Evolutionary conservation across 2,329 filamentous ascomycete genomes (phyloP).

Genomic region (Pestalotiopsis fici): DNA sequence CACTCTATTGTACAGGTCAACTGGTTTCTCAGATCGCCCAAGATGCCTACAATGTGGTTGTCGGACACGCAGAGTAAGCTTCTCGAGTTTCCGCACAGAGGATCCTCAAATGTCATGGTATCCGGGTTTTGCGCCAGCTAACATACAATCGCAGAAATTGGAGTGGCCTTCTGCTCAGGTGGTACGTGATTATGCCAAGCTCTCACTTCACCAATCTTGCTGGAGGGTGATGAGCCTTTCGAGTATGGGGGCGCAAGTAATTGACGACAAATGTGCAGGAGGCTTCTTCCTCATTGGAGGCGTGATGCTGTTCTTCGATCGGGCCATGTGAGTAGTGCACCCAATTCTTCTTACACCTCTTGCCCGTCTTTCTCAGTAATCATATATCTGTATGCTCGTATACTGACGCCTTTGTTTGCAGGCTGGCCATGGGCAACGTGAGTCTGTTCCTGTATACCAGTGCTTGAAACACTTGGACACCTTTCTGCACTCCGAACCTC

Average conservation of each 20-base stretch:
- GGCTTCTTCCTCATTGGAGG: constrained; percentile 94
- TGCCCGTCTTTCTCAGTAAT: not conserved
- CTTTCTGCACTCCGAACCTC: not conserved
- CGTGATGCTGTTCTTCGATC: constrained; percentile 96
- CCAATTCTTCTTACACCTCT: constrained; percentile 8
- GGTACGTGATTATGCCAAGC: constrained; percentile 61
- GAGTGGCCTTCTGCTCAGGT: constrained; percentile 95
- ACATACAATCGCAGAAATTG: constrained; percentile 71
- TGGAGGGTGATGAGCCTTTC: no score
- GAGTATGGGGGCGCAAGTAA: not conserved
- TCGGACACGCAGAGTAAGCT: constrained; percentile 89
- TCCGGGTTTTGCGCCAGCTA: constrained; percentile 29
- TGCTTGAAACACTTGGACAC: constrained; percentile 6
- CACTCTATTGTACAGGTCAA: not conserved
- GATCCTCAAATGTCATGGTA: not conserved
- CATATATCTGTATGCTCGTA: not conserved
- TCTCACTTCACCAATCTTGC: no score
- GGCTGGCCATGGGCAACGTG: constrained; percentile 97
- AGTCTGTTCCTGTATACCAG: constrained; percentile 23
- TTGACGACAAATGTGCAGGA: constrained; percentile 53
- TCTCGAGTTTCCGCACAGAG: not conserved
- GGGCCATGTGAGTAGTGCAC: constrained; percentile 72
- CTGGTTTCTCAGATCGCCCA: constrained; percentile 22
- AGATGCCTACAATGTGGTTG: constrained; percentile 92
- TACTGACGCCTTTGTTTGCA: constrained; percentile 35